Base-by-base conservation (phyloP, 257 asterid genomes). In the Forsythia viridissima region DNA sequence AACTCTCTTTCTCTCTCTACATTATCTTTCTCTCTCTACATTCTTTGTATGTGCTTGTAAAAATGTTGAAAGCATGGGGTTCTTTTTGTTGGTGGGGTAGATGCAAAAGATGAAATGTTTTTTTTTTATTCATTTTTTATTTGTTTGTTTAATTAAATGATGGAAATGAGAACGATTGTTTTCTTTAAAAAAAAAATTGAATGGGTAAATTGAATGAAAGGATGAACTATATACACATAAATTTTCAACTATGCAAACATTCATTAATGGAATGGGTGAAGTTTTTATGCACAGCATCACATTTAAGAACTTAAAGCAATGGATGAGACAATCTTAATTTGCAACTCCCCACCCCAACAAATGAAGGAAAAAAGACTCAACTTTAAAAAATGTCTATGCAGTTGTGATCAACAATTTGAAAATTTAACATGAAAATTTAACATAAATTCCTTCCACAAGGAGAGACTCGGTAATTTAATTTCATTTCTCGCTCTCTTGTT, bases 401-500 rank as follows among this genome's bases (percentile, higher is more conserved):
- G 68, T 24, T 6, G 42, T 10, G 7, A 20, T 42, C 37, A 71
- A 42, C 48, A 18, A 41, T 71, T 40, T 71, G 30, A 71, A 16
- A 4, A n/a, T 57, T 44, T 42, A 77, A 20, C 40, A 65, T 51
- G 44, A 73, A 63, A 41, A 20, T n/a, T n/a, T n/a, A n/a, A n/a
- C n/a, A 30, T 59, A 59, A 59, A n/a, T 59, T 59, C 67, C 41
- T 15, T 44, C 76, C 75, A 48, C 38, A 69, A 68, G 44, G 65
- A 72, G 55, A 75, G 71, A 34, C 40, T 13, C 21, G 66, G 65
- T 4, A 44, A 71, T 72, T 69, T 51, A n/a, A 41, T 30, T 80
- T 77, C 6, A 34, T 3, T 73, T 76, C 42, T 40, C 39, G 24
- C 51, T 63, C 55, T 79, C 30, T 75, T 66, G 42, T 34, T 34